These are phyloP conservation scores for Trichoderma atrobrunneum DNA, from an alignment of 2,329 filamentous ascomycete genomes.

Conservation along the genomic window DNA sequence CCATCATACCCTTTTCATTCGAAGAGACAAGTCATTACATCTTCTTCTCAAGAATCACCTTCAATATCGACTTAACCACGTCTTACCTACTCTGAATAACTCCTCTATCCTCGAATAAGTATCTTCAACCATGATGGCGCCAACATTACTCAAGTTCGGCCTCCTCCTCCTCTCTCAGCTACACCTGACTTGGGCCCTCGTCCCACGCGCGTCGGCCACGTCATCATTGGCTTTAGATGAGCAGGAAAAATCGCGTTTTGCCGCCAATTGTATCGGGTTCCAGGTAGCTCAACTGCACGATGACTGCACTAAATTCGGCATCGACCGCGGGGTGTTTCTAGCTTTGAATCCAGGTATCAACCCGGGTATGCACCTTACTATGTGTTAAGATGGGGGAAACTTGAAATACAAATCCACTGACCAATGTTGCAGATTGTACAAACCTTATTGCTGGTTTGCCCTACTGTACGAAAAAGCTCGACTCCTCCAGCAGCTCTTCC, in stretches of 20 bases:
- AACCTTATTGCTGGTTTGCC: not conserved
- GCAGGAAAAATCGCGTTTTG: too few relatives aligned
- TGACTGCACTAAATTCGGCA: too few relatives aligned
- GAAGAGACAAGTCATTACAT: not conserved
- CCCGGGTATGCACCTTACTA: not conserved
- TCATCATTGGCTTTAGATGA: too few relatives aligned
- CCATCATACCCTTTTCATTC: not conserved
- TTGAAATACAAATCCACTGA: not conserved
- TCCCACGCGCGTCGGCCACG: too few relatives aligned
- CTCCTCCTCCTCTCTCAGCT: not conserved
- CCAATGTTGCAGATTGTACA: not conserved
- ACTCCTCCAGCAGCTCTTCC: not conserved
- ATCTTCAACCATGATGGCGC: not conserved
- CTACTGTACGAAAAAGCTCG: too few relatives aligned
- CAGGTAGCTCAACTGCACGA: too few relatives aligned
- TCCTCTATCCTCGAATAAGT: not conserved
- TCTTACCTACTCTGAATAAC: not conserved
- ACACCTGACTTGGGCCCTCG: not conserved
- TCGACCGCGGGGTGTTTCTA: too few relatives aligned
- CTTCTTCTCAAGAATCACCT: not conserved
- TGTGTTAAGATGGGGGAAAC: not conserved
- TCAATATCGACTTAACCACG: not conserved
- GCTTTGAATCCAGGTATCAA: too few relatives aligned
- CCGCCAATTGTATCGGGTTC: too few relatives aligned
- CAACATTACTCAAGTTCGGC: not conserved